phyloP scores from a whole-genome alignment of 208 protist genomes.

The Lotmaria passim region DNA sequence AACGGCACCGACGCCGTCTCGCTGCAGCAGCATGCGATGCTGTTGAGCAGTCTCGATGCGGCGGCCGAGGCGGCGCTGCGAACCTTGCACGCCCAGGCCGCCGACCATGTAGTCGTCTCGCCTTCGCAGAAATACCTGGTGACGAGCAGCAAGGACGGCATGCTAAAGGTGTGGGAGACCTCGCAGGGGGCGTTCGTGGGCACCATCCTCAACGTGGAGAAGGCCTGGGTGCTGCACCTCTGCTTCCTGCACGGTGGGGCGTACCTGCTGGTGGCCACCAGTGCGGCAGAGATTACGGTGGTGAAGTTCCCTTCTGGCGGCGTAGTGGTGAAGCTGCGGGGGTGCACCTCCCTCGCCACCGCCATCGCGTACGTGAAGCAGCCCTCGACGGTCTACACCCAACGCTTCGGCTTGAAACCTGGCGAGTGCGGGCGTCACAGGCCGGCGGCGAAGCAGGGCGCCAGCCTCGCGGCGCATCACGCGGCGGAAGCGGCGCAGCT shows the following conservation, averaged over 20 bases:
- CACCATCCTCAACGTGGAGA: slow-evolving; percentile 76
- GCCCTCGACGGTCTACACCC: slow-evolving; percentile 50
- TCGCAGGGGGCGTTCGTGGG: slow-evolving; percentile 54
- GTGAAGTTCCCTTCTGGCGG: slow-evolving; percentile 66
- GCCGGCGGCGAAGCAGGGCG: slow-evolving; percentile 5
- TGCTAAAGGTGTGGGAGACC: slow-evolving; percentile 82
- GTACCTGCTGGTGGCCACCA: slow-evolving; percentile 80
- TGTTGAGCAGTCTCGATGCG: slow-evolving; percentile 26
- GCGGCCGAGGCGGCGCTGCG: slow-evolving; percentile 57
- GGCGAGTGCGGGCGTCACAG: slow-evolving; percentile 77
- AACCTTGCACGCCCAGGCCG: slow-evolving; percentile 58
- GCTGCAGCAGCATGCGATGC: slow-evolving; percentile 23
- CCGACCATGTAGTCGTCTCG: slow-evolving; percentile 68
- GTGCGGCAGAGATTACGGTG: slow-evolving; percentile 83
- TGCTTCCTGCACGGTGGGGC: slow-evolving; percentile 71
- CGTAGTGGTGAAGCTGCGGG: slow-evolving; percentile 79
- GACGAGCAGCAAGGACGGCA: slow-evolving; percentile 78
- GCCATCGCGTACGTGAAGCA: slow-evolving; percentile 62
- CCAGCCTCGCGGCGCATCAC: slow-evolving; percentile 7
- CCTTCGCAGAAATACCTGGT: slow-evolving; percentile 47
- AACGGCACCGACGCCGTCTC: slow-evolving; percentile 19
- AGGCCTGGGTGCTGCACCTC: slow-evolving; percentile 78
- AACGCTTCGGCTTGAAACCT: slow-evolving; percentile 75
- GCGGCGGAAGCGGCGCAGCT: slow-evolving; percentile 46
- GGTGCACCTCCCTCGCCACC: slow-evolving; percentile 67